A percentile compares a stretch with the other conserved stretches of the same genome.
Conservation (phyloP, 495 filamentous ascomycete species). For the Daldinia bambusicola region DNA sequence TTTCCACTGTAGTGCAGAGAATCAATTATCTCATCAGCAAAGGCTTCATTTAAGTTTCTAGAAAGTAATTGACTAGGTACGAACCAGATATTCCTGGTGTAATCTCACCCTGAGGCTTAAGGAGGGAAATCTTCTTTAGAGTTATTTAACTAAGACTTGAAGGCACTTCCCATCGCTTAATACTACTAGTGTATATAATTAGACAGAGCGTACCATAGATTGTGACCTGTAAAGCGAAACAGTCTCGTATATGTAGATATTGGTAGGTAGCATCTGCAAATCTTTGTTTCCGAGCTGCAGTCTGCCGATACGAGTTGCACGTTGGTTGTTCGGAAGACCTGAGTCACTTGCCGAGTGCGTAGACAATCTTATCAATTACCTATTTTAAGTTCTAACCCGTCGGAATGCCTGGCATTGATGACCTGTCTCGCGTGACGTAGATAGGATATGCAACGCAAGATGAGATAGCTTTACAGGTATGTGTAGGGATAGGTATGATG, state of each 20-base stretch:
- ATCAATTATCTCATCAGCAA: too few relatives aligned
- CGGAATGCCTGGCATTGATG: constrained; percentile 2
- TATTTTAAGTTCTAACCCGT: neutral
- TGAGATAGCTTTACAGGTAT: neutral
- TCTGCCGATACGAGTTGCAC: neutral
- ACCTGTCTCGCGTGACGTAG: neutral
- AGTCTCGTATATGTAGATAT: neutral
- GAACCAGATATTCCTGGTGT: too few relatives aligned
- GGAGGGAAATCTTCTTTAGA: too few relatives aligned
- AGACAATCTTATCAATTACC: neutral
- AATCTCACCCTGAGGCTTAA: too few relatives aligned
- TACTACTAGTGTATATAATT: too few relatives aligned
- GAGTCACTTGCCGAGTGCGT: constrained; percentile 1
- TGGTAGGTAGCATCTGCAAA: neutral
- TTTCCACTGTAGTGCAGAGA: too few relatives aligned
- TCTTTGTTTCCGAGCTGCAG: neutral
- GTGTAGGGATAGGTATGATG: neutral
- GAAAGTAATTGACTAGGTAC: too few relatives aligned
- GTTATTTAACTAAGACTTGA: too few relatives aligned
- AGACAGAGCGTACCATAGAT: neutral
- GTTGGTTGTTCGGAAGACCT: neutral
- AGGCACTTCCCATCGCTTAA: too few relatives aligned
- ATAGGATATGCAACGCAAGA: neutral
- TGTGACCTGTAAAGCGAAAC: neutral
- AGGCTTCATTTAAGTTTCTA: too few relatives aligned